phyloP scores from a whole-genome alignment of 805 yeast genomes.

The Hanseniaspora meyeri region DNA sequence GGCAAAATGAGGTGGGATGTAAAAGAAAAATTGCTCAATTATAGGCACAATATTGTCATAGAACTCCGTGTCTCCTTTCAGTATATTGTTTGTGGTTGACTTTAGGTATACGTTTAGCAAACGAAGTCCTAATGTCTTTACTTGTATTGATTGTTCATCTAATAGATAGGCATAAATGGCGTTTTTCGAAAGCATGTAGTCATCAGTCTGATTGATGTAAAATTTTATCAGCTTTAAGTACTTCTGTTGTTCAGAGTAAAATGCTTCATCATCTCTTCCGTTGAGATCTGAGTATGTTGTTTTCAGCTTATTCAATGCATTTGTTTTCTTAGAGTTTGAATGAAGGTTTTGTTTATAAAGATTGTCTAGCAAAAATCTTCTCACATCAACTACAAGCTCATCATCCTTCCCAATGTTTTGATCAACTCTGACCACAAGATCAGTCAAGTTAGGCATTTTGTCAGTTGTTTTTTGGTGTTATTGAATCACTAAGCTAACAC shows the following conservation, averaged over 20 bases:
- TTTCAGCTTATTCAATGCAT: not conserved
- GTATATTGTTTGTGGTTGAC: not conserved
- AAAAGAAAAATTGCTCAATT: conserved; percentile 2
- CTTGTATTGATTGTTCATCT: not conserved
- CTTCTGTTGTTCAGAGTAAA: not conserved
- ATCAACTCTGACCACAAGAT: not conserved
- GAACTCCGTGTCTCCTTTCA: not conserved
- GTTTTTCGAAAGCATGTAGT: not conserved
- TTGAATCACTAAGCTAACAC: too few species aligned
- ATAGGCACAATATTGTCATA: conserved; percentile 1
- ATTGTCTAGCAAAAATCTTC: not conserved
- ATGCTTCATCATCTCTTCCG: not conserved
- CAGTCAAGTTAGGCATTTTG: not conserved
- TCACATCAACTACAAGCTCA: not conserved
- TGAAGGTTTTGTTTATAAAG: not conserved
- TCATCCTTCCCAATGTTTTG: conserved; percentile 14
- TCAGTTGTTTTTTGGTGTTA: not conserved
- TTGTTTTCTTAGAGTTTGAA: not conserved
- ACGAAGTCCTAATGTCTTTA: conserved; percentile 1
- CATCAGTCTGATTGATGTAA: not conserved
- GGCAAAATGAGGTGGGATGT: conserved; percentile 5
- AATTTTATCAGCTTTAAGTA: not conserved
- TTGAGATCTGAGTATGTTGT: not conserved
- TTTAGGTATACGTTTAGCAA: not conserved
- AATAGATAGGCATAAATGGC: not conserved